A percentile compares a stretch with the other conserved stretches of the same genome.
Conservation (phyloP, 208 protist genomes). For the Vickermania ingenoplastis region DNA sequence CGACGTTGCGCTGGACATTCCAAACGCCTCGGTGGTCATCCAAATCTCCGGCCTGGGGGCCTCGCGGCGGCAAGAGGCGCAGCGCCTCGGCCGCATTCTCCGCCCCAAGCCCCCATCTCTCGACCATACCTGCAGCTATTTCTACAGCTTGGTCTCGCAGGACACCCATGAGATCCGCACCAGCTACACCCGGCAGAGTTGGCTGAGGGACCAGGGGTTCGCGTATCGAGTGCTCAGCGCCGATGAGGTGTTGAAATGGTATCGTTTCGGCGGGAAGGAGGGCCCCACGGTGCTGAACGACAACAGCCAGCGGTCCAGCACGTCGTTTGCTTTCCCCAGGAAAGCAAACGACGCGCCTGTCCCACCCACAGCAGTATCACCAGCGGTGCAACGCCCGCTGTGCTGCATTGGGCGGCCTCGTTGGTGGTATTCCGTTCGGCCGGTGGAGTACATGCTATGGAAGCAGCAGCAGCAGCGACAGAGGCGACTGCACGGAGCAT, state of each 20-base stretch:
- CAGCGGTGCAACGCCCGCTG: slow-evolving; percentile 30
- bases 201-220: slow-evolving; percentile 96
- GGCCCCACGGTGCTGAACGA: not conserved
- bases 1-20: slow-evolving; percentile 97
- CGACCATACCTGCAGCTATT: slow-evolving; percentile 95
- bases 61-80: slow-evolving; percentile 94
- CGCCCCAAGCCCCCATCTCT: slow-evolving; percentile 87
- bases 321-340: not conserved
- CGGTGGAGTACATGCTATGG: not conserved
- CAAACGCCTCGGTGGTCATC: slow-evolving; percentile 99
- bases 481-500: not conserved
- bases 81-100: slow-evolving; percentile 96
- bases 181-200: slow-evolving; percentile 96
- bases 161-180: slow-evolving; percentile 97
- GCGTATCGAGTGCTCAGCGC: slow-evolving; percentile 76
- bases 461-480: not conserved
- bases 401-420: slow-evolving; percentile 73
- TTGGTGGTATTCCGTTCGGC: slow-evolving; percentile 69
- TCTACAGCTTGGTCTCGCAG: slow-evolving; percentile 97
- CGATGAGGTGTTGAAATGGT: slow-evolving; percentile 28
- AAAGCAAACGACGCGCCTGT: too few relatives aligned
- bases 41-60: slow-evolving; percentile 96
- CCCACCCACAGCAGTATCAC: too few relatives aligned
- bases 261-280: not conserved
- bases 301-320: not conserved